phyloP scores from a whole-genome alignment of 768 basidiomycete genomes.

The Naganishia randhawae region DNA sequence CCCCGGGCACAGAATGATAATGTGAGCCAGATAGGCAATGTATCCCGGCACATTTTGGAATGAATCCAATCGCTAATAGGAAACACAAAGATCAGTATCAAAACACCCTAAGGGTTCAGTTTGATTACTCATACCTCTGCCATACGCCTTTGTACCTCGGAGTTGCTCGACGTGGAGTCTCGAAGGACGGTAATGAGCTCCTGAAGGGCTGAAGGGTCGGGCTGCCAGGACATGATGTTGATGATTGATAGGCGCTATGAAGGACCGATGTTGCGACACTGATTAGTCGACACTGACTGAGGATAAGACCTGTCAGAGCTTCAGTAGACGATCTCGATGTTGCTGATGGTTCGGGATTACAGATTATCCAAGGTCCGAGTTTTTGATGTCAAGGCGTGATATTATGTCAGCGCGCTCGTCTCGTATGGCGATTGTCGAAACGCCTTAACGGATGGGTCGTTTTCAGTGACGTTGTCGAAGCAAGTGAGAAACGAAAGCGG shows the following conservation, averaged over 20 bases:
- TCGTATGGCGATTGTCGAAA: not conserved
- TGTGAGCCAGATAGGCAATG: constrained; percentile 90
- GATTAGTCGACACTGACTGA: not conserved
- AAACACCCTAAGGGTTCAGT: not conserved
- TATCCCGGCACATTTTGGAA: constrained; percentile 82
- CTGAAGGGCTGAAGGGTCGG: constrained; percentile 77
- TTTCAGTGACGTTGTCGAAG: not conserved
- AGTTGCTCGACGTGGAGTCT: constrained; percentile 77
- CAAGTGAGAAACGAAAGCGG: not conserved
- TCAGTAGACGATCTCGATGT: not conserved
- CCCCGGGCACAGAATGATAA: constrained; percentile 71
- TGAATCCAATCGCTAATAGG: constrained; percentile 49
- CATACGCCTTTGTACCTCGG: constrained; percentile 68
- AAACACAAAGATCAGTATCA: not conserved
- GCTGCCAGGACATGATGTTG: constrained; percentile 67
- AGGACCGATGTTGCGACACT: not conserved
- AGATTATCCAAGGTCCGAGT: not conserved
- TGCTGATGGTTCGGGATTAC: not conserved
- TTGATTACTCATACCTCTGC: constrained; percentile 63
- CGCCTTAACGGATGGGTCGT: not conserved
- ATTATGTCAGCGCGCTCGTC: not conserved
- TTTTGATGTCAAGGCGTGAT: not conserved
- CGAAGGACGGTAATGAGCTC: constrained; percentile 89
- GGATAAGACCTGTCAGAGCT: not conserved
- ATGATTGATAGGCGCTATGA: not conserved